These are phyloP conservation scores for Chaetomium tenue DNA, from an alignment of 495 filamentous ascomycete genomes.

Conservation along the genomic window DNA sequence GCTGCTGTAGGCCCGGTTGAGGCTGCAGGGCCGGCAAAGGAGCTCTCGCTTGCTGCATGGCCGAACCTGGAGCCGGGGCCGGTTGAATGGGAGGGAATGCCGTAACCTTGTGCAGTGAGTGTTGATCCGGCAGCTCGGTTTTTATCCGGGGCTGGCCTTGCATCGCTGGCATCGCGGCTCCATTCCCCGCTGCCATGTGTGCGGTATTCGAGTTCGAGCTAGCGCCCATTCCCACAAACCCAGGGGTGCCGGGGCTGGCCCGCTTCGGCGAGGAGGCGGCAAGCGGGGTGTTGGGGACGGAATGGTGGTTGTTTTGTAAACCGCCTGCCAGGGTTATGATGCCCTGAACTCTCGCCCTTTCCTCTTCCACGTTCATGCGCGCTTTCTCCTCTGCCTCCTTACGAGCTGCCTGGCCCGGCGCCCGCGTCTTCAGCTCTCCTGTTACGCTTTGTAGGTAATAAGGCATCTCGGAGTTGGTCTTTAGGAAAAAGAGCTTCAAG, in stretches of 20 bases:
- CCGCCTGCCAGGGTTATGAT: slow-evolving; percentile 55
- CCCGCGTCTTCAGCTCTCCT: slow-evolving; percentile 90
- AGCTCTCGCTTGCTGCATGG: slow-evolving; percentile 24
- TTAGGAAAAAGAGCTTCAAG: slow-evolving; percentile 91
- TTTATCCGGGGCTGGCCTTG: slow-evolving; percentile 30
- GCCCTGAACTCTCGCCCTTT: slow-evolving; percentile 68
- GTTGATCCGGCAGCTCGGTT: slow-evolving; percentile 28
- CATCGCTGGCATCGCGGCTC: slow-evolving; percentile 15
- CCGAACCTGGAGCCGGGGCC: slow-evolving; percentile 23
- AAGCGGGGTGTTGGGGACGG: slow-evolving; percentile 15
- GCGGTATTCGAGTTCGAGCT: not conserved
- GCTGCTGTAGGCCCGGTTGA: slow-evolving; percentile 17
- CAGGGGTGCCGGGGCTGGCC: slow-evolving; percentile 20
- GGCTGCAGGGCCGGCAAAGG: slow-evolving; percentile 20
- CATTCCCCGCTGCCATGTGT: slow-evolving; percentile 4
- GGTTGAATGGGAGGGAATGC: slow-evolving; percentile 35
- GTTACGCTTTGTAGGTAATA: slow-evolving; percentile 89
- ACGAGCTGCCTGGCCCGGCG: slow-evolving; percentile 74
- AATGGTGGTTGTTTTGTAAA: slow-evolving; percentile 41
- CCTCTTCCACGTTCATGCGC: slow-evolving; percentile 64
- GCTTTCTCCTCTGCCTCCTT: slow-evolving; percentile 74
- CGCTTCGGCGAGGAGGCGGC: slow-evolving; percentile 21
- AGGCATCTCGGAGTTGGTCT: slow-evolving; percentile 89
- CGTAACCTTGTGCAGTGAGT: slow-evolving; percentile 21
- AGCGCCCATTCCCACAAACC: slow-evolving; percentile 4